Evolutionary conservation across 2,329 filamentous ascomycete genomes (phyloP).

Genomic region (Aspergillus hortae): DNA sequence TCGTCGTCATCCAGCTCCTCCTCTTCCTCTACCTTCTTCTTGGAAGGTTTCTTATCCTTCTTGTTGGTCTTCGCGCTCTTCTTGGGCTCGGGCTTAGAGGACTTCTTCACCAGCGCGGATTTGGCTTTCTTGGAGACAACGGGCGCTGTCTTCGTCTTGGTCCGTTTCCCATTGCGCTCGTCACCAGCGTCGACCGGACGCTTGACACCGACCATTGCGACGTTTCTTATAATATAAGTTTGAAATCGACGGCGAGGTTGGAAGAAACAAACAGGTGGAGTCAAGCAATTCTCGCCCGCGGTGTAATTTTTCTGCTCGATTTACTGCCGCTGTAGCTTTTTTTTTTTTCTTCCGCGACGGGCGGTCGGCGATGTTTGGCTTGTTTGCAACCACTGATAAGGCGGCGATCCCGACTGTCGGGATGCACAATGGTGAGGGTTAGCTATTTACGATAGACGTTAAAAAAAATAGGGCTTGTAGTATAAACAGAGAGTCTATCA

Average conservation of each 20-base stretch:
- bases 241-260: background rate
- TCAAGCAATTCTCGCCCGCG: conserved; percentile 3
- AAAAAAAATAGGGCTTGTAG: background rate
- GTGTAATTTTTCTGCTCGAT: conserved; percentile 8
- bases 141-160: conserved; percentile 26
- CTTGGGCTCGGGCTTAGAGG: conserved; percentile 20
- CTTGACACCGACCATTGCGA: conserved; percentile 40
- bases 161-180: conserved; percentile 40
- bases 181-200: conserved; percentile 37
- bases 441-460: background rate
- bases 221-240: conserved; percentile 3
- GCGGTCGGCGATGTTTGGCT: conserved; percentile 30
- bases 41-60: conserved; percentile 30
- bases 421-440: background rate
- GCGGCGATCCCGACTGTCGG: background rate
- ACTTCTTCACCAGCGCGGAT: conserved; percentile 25
- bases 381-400: conserved; percentile 33
- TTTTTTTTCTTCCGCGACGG: conserved; percentile 22
- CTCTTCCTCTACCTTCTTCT: conserved; percentile 38
- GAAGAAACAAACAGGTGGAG: conserved; percentile 2
- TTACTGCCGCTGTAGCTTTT: conserved; percentile 10
- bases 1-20: conserved; percentile 49
- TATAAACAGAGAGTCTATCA: background rate
- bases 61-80: conserved; percentile 30
- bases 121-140: conserved; percentile 26